Percentiles rank a stretch among this genome's conserved stretches.
Evolutionary conservation across 805 yeast genomes (phyloP).

Genomic region (Barnettozyma salicaria): DNA sequence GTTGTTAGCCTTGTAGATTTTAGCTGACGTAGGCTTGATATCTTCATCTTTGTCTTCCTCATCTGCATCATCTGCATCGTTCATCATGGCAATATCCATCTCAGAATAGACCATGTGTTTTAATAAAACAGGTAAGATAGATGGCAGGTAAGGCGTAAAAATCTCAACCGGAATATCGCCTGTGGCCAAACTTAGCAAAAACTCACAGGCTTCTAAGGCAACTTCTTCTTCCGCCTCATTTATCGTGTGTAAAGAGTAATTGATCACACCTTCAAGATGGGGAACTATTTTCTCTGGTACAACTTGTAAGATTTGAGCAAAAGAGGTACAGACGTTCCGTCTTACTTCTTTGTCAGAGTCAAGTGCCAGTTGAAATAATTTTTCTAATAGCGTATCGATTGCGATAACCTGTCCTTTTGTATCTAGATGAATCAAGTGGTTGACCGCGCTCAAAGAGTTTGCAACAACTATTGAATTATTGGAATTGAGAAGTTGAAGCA

Average conservation of each 20-base stretch:
- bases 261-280: conserved; percentile 80
- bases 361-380: conserved; percentile 64
- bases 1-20: conserved; percentile 39
- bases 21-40: conserved; percentile 75
- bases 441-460: conserved; percentile 63
- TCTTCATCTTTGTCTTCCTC: conserved; percentile 84
- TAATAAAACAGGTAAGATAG: conserved; percentile 71
- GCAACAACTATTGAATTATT: conserved; percentile 48
- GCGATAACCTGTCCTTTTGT: conserved; percentile 59
- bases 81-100: conserved; percentile 64
- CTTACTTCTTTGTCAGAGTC: conserved; percentile 56
- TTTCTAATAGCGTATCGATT: conserved; percentile 58
- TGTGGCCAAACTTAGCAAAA: conserved; percentile 69
- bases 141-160: conserved; percentile 50
- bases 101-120: conserved; percentile 85
- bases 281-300: conserved; percentile 77
- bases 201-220: conserved; percentile 90
- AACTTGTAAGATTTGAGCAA: conserved; percentile 62
- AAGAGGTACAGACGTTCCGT: conserved; percentile 71
- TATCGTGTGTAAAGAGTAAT: conserved; percentile 77
- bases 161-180: conserved; percentile 45
- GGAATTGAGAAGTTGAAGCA: conserved; percentile 45
- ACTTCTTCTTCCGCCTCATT: conserved; percentile 60
- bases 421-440: conserved; percentile 65
- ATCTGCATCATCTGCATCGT: conserved; percentile 67